Percentiles rank a stretch among this genome's conserved stretches.
Evolutionary conservation across 176 grass and related monocot species (phyloP).

Genomic region (Lolium multiflorum): DNA sequence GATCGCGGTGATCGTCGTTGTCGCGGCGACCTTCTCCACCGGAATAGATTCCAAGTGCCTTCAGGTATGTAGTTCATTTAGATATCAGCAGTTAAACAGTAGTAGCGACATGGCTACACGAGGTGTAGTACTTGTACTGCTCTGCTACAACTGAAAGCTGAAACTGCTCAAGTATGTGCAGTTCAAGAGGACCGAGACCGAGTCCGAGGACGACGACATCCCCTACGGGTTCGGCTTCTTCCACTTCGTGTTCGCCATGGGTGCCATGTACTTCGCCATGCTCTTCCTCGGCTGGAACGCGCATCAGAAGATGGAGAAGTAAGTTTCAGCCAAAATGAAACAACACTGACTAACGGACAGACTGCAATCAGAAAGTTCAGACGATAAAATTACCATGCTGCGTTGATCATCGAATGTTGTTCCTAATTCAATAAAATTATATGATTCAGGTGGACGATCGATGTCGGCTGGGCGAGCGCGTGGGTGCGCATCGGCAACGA

Average conservation of each 20-base stretch:
- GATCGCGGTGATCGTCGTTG: slow-evolving; percentile 83
- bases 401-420: neutral
- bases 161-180: slow-evolving; percentile 37
- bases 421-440: neutral
- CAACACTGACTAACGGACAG: no score
- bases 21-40: slow-evolving; percentile 89
- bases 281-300: slow-evolving; percentile 92
- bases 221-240: slow-evolving; percentile 95
- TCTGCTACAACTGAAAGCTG: neutral
- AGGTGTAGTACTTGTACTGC: neutral
- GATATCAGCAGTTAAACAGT: neutral
- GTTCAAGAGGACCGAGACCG: slow-evolving; percentile 77
- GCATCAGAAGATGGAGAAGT: slow-evolving; percentile 77
- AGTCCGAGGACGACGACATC: slow-evolving; percentile 71
- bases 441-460: slow-evolving; percentile 81
- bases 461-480: slow-evolving; percentile 93
- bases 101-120: no score
- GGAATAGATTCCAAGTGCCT: slow-evolving; percentile 95
- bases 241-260: slow-evolving; percentile 98
- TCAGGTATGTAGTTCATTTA: slow-evolving; percentile 49
- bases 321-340: no score
- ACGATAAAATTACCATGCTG: neutral
- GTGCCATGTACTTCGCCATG: slow-evolving; percentile 98
- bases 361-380: neutral
- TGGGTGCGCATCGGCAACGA: slow-evolving; percentile 92